phyloP scores from a whole-genome alignment of 164 flowering plant genomes.

The Paratinospora sagittata region DNA sequence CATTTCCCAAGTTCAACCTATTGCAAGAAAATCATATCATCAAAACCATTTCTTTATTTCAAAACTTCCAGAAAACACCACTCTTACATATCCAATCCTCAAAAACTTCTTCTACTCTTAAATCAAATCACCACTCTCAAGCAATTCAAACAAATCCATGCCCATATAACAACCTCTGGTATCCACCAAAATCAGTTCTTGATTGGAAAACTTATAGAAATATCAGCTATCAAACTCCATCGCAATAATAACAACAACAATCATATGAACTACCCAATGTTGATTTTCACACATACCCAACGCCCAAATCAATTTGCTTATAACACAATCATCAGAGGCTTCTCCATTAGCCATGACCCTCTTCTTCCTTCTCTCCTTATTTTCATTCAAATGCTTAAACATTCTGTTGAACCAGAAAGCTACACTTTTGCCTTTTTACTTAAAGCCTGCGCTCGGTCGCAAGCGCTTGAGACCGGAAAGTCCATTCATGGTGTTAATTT shows the following conservation, averaged over 20 bases:
- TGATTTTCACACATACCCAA: constrained; percentile 15
- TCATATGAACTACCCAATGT: constrained; percentile 15
- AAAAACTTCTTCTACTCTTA: constrained; percentile 8
- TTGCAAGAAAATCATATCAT: not conserved
- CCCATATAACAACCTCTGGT: constrained; percentile 21
- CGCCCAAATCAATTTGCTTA: constrained; percentile 20
- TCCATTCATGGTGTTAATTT: constrained; percentile 13
- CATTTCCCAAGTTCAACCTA: not conserved
- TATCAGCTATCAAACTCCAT: constrained; percentile 19
- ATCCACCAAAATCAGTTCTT: constrained; percentile 18
- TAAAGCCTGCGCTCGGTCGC: constrained; percentile 21
- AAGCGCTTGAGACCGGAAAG: constrained; percentile 12
- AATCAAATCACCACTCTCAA: constrained; percentile 11
- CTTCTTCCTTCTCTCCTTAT: constrained; percentile 11
- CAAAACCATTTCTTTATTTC: not conserved
- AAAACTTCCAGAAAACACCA: not conserved
- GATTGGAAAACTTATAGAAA: constrained; percentile 22
- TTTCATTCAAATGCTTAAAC: constrained; percentile 13
- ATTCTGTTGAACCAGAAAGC: constrained; percentile 11
- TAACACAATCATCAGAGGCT: constrained; percentile 25
- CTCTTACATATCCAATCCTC: constrained; percentile 2
- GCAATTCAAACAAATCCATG: constrained; percentile 20
- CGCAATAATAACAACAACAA: constrained; percentile 14
- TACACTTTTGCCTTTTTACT: constrained; percentile 21
- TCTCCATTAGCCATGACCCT: constrained; percentile 19